phyloP scores from a whole-genome alignment of 2,329 filamentous ascomycete genomes.

The Apiospora hydei region DNA sequence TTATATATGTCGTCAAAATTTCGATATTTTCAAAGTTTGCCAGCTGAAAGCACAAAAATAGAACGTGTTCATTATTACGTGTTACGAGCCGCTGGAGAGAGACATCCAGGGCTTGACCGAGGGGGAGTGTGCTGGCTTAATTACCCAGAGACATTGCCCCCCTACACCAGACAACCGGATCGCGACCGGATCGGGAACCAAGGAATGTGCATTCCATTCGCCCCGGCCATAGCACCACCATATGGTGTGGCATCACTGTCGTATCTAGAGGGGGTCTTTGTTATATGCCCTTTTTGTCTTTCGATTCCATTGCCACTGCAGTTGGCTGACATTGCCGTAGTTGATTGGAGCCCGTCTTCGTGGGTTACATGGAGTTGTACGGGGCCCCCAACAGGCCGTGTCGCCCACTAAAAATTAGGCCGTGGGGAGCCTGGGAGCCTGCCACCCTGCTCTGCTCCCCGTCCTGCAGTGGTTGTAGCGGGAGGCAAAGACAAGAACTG shows the following conservation, averaged over 20 bases:
- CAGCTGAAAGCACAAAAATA: not conserved
- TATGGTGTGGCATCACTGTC: conserved; percentile 3
- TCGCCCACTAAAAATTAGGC: conserved; percentile 1
- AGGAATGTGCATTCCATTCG: conserved; percentile 10
- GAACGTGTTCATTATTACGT: conserved; percentile 18
- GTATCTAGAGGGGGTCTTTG: not conserved
- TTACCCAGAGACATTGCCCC: conserved; percentile 8
- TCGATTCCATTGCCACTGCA: not conserved
- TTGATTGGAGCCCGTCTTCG: conserved; percentile 8
- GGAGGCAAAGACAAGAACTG: not conserved
- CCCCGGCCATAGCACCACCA: conserved; percentile 4
- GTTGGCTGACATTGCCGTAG: not conserved
- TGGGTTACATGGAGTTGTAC: not conserved
- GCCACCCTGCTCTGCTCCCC: not conserved
- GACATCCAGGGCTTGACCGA: not conserved
- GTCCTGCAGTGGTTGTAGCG: too few species aligned
- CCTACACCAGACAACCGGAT: not conserved
- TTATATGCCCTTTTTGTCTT: not conserved
- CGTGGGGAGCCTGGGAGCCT: not conserved
- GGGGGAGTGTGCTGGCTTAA: too few species aligned
- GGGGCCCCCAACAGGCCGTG: not conserved
- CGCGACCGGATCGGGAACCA: not conserved
- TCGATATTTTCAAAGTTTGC: not conserved
- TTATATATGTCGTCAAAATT: not conserved
- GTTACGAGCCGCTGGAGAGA: not conserved